Conservation (phyloP, 2,329 filamentous ascomycete genomes). For the Metarhizium sp. region DNA sequence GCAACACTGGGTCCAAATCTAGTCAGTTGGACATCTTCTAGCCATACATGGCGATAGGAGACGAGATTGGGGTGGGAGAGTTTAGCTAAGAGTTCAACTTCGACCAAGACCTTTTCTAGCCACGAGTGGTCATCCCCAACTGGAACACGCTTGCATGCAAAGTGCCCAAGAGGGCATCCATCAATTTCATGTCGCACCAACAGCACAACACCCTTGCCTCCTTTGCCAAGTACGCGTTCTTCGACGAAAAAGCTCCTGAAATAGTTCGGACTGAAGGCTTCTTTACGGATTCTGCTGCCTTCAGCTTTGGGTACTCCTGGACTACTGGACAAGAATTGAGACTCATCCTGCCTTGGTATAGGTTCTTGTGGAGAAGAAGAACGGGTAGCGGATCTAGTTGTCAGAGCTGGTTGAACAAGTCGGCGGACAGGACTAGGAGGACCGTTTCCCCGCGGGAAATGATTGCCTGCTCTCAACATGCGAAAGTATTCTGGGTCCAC, state of each 20-base stretch:
- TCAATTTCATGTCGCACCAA: conserved; percentile 91
- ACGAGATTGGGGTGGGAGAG: conserved; percentile 92
- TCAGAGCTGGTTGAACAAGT: conserved; percentile 36
- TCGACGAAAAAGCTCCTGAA: conserved; percentile 91
- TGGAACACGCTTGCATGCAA: conserved; percentile 93
- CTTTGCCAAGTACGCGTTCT: conserved; percentile 74
- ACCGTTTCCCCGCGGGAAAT: conserved; percentile 33
- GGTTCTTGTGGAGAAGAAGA: conserved; percentile 11
- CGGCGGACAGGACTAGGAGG: conserved; percentile 46
- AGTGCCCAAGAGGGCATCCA: conserved; percentile 77
- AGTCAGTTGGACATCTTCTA: conserved; percentile 78
- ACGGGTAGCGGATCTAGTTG: conserved; percentile 7
- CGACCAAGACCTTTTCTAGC: conserved; percentile 87
- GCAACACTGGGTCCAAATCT: conserved; percentile 86
- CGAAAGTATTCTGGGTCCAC: conserved; percentile 92
- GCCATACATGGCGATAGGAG: conserved; percentile 94
- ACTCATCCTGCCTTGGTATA: conserved; percentile 14
- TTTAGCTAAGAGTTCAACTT: conserved; percentile 86
- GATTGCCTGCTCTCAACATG: conserved; percentile 60
- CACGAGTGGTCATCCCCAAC: conserved; percentile 91
- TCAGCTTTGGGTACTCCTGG: conserved; percentile 35
- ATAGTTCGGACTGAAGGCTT: conserved; percentile 86
- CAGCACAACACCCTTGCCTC: conserved; percentile 89
- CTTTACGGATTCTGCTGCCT: conserved; percentile 67
- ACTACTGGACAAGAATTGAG: conserved; percentile 46